Base-by-base conservation (phyloP, 306 rosid genomes). In the Ziziphus jujuba region DNA sequence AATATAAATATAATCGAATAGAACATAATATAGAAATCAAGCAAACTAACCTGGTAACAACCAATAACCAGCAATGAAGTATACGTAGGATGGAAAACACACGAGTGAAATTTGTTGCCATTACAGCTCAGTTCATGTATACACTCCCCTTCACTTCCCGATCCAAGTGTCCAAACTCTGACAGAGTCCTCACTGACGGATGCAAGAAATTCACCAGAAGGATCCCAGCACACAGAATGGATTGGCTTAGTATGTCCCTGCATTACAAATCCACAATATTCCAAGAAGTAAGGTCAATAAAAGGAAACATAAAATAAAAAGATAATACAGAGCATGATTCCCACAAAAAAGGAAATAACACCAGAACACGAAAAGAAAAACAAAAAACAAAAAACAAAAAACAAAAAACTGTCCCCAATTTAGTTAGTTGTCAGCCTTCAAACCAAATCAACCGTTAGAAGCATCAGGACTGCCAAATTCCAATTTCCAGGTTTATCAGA, bases 111-210 rank as follows among this genome's bases (percentile, higher is more conserved):
- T 67, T 88, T 93, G 24, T 72, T 83, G 56, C 99, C 99, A 44
- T 82, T 90, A 56, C 96, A 80, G 83, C 89, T 90, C 64, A 93
- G 85, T 61, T 90, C 99, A 47, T 93, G 99, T 53, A 90, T 88
- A 31, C 90, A 85, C 12, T 90, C 96, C 38, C 85, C 96, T 74
- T 90, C 99, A 57, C 77, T 72, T 50, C 99, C 99, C 0, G 91
- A 66, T 75, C 97, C 90, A 45, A 90, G 85, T 13, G 79, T 69
- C 99, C 97, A 93, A 43, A 93, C 97, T 79, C 89, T 80, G 64
- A 93, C 99, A 9, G 90, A 93, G 70, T 93, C 99, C 85, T 93
- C 97, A 23, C 99, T 93, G 47, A 90, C 91, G 15, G 99, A 93
- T 70, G 99, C 99, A 52, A 93, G 80, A 65, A 80, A 86, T 72